Base-by-base conservation (phyloP, 345 rosid genomes). In the Rhizophora apiculata region DNA sequence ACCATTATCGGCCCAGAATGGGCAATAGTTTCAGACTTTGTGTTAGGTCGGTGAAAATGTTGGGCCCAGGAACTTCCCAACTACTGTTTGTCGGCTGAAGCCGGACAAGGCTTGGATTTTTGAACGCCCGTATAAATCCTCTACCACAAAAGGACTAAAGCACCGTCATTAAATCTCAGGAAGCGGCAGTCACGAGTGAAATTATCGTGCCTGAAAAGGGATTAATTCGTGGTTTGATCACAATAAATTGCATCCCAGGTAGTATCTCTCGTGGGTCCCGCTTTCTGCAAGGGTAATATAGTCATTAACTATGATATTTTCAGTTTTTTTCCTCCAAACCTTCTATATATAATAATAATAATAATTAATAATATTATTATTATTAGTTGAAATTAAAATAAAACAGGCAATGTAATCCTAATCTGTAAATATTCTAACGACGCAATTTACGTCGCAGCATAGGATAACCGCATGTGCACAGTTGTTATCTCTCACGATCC, bases 251-350 rank as follows among this genome's bases (percentile, higher is more conserved):
- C 15, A 7, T 13, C 49, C 3, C 19, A 43, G 5, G 49, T 13
- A 43, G 16, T 43, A 15, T 13, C 5, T 34, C 5, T 5, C 18
- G 74, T 77, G 19, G 60, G 65, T 69, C 77, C 77, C 72, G 66
- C 71, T 31, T 64, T 62, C 26, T 16, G 0, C 3, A 6, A 64
- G 60, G 69, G 43, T 16, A 55, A 16, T 67, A 13, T 22, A 8
- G 62, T 68, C 36, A 56, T 36, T 21, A 6, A 19, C 0, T 18
- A 6, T 11, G n/a, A 34, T 36, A 20, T 6, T 18, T 11, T 6
- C 5, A 1, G 9, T 15, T 52, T 30, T 53, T 53, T 32, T 37
- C 67, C 21, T 13, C 27, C 52, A 20, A 46, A 13, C 19, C 49
- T 27, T 16, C 24, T 36, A 22, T 15, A 11, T 6, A 22, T 53